Evolutionary conservation across 768 basidiomycete genomes (phyloP).

Genomic region (Hericium alpestre): DNA sequence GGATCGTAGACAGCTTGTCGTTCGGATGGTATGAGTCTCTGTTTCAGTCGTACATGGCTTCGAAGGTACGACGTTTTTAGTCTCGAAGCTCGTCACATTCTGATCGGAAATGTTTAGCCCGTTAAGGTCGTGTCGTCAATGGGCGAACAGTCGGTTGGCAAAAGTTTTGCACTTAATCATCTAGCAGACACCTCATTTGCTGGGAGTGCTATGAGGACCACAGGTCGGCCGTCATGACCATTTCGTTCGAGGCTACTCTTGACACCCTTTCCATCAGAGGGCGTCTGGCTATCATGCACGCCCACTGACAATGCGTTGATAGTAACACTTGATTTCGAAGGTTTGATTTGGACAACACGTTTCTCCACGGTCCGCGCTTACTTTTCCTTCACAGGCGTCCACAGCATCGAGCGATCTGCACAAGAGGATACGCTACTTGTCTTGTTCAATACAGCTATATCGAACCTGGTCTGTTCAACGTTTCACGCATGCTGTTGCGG

Average conservation of each 20-base stretch:
- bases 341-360: slow-evolving; percentile 17
- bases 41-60: slow-evolving; percentile 51
- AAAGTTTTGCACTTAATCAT: slow-evolving; percentile 50
- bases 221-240: slow-evolving; percentile 19
- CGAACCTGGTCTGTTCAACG: slow-evolving; percentile 50
- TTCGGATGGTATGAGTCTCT: slow-evolving; percentile 60
- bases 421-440: slow-evolving; percentile 58
- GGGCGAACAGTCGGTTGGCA: slow-evolving; percentile 61
- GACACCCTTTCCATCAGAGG: slow-evolving; percentile 23
- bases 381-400: slow-evolving; percentile 31
- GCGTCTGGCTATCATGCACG: slow-evolving; percentile 59
- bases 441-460: slow-evolving; percentile 55
- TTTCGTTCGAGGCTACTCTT: background rate
- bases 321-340: slow-evolving; percentile 58
- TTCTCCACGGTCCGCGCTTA: background rate
- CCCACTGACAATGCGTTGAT: slow-evolving; percentile 44
- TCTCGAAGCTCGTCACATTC: background rate
- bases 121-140: slow-evolving; percentile 59
- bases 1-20: slow-evolving; percentile 44
- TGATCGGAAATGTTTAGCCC: slow-evolving; percentile 26
- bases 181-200: slow-evolving; percentile 56
- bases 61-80: slow-evolving; percentile 27
- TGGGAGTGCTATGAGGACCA: slow-evolving; percentile 57
- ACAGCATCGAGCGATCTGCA: slow-evolving; percentile 51
- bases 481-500: background rate